Percentiles rank a stretch among this genome's conserved stretches.
Conservation (phyloP, 2,329 filamentous ascomycete genomes). For the Nothophoma quercina region DNA sequence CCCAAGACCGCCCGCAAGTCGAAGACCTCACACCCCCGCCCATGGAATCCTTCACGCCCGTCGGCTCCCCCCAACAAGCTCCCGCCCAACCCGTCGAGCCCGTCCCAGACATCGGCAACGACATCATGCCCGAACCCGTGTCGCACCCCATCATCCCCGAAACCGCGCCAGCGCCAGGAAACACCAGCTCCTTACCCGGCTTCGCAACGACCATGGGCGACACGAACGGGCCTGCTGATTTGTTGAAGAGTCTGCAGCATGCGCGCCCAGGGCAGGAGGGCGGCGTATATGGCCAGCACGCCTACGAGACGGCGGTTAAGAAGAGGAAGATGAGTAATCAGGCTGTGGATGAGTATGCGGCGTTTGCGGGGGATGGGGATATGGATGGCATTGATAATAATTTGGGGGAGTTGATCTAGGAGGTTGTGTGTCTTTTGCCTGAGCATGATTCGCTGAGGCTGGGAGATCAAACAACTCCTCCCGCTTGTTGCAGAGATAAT, state of each 20-base stretch:
- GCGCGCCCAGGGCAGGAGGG: slow-evolving; percentile 30
- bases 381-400: slow-evolving; percentile 67
- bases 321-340: slow-evolving; percentile 49
- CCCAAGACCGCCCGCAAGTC: slow-evolving; percentile 75
- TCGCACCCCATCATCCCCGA: slow-evolving; percentile 37
- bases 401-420: slow-evolving; percentile 62
- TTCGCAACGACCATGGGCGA: slow-evolving; percentile 36
- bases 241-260: slow-evolving; percentile 43
- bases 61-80: slow-evolving; percentile 54
- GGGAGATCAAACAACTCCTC: no score
- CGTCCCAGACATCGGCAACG: slow-evolving; percentile 36
- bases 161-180: slow-evolving; percentile 31
- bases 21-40: slow-evolving; percentile 87
- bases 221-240: slow-evolving; percentile 33
- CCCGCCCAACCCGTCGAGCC: slow-evolving; percentile 18
- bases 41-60: slow-evolving; percentile 63
- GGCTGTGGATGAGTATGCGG: slow-evolving; percentile 49
- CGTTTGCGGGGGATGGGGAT: slow-evolving; percentile 56
- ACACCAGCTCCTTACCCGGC: slow-evolving; percentile 26
- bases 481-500: no score
- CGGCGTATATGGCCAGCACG: slow-evolving; percentile 33
- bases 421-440: background rate
- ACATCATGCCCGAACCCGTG: slow-evolving; percentile 37
- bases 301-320: slow-evolving; percentile 39
- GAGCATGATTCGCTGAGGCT: no score